Percentiles rank a stretch among this genome's conserved stretches.
Conservation (phyloP, 371 early-diverging fungal species). For the Smittium culicis region DNA sequence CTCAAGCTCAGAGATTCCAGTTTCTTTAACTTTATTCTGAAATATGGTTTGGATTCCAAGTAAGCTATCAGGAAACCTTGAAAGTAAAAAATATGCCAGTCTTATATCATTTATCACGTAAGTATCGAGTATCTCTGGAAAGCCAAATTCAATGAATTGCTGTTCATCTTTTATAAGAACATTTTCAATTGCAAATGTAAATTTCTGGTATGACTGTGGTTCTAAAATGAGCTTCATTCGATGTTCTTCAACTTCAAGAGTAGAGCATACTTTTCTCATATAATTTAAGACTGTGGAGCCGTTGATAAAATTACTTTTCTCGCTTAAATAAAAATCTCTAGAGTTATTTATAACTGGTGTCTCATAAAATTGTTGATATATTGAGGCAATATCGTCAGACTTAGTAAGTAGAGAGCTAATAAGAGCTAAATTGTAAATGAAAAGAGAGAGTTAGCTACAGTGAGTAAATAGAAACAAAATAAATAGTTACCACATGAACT, state of each 20-base stretch:
- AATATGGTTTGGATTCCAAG: constrained; percentile 65
- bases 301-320: constrained; percentile 62
- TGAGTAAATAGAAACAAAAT: not conserved
- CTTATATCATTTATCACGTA: constrained; percentile 77
- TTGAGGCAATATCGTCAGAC: not conserved
- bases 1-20: constrained; percentile 70
- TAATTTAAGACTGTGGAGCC: constrained; percentile 82
- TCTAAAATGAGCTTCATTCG: constrained; percentile 80
- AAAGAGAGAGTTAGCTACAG: constrained; percentile 3
- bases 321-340: not conserved
- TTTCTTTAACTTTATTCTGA: constrained; percentile 64
- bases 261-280: constrained; percentile 78
- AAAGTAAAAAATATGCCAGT: constrained; percentile 33
- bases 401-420: constrained; percentile 31
- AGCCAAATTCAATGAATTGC: constrained; percentile 68
- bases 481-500: constrained; percentile 9
- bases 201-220: constrained; percentile 55
- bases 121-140: constrained; percentile 65
- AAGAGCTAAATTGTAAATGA: not conserved
- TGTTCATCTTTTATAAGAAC: constrained; percentile 73
- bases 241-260: constrained; percentile 75
- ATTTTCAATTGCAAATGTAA: constrained; percentile 63
- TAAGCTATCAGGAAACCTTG: constrained; percentile 41
- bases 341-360: not conserved
- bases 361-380: not conserved